Evolutionary conservation across 2,329 filamentous ascomycete genomes (phyloP), one percentile per base, ranked within the genome.

Genomic region (Chaetothyriales sp.): DNA sequence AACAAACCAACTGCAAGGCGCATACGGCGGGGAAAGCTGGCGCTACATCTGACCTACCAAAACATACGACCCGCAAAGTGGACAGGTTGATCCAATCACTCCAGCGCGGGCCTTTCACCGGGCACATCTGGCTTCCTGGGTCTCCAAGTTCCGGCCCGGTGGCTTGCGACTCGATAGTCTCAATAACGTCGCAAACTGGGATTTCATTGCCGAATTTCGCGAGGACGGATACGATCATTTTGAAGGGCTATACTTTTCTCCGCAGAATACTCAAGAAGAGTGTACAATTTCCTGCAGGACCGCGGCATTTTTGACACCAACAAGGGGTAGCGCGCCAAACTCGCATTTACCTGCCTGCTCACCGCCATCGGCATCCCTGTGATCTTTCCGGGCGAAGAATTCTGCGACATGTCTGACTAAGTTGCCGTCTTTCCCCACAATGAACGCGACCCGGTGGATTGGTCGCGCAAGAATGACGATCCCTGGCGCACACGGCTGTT

Each of bases 341-440:
- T 49, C 7, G 47, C 47, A 13, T 49, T 49, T 19, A 25, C 29
- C 13, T 49, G 47, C 33, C 29, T 49, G 5, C 25, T 49, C 13
- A 49, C 47, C 25, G 7, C 47, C 10, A 18, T 49, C 6, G 47
- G 47, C n/a, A 43, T 49, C 29, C 47, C 47, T 2, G 40, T 49
- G 47, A 49, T 49, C 47, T 19, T 49, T 15, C 22, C 22, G 2
- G 47, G 47, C 7, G 47, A 49, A 43, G 47, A 49, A 19, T 49
- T 49, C 29, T 37, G 25, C 22, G 47, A 49, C 25, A 10, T 40
- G 29, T 6, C 7, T 2, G 47, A 49, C 18, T 4, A 40, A 19
- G 7, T 4, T 8, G 18, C 20, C 15, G 29, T 18, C 15, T 8
- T 15, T 43, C 47, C 47, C 13, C 15, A 43, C 29, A 49, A 49